A percentile compares a stretch with the other conserved stretches of the same genome.
Conservation (phyloP, 345 rosid genomes). For the Acer negundo region DNA sequence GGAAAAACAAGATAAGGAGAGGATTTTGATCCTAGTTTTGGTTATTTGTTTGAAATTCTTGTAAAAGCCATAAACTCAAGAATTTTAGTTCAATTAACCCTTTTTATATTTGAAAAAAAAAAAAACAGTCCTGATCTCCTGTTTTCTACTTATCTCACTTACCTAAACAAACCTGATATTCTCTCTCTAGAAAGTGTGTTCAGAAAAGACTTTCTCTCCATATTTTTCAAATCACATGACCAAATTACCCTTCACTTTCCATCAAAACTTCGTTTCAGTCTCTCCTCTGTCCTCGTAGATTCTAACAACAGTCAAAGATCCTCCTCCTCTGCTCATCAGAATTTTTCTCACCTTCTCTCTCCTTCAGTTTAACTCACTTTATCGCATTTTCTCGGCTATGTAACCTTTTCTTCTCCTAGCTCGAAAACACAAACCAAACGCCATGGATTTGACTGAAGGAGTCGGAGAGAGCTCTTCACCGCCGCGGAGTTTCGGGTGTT, state of each 20-base stretch:
- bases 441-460: constrained; percentile 73
- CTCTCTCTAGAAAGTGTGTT: constrained; percentile 6
- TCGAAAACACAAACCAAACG: background rate
- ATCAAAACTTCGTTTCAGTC: constrained; percentile 8
- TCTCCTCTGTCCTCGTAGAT: constrained; percentile 24
- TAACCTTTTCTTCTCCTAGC: background rate
- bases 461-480: constrained; percentile 86
- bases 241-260: constrained; percentile 24
- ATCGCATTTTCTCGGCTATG: constrained; percentile 15
- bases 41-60: no score
- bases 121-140: no score
- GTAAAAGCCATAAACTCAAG: no score
- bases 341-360: constrained; percentile 6
- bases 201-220: background rate
- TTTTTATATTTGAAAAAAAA: no score
- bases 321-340: constrained; percentile 25
- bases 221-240: constrained; percentile 5
- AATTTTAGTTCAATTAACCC: no score
- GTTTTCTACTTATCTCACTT: no score
- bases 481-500: constrained; percentile 56
- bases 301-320: constrained; percentile 59
- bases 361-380: constrained; percentile 8
- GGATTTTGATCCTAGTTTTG: no score
- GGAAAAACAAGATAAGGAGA: no score
- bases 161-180: constrained; percentile 17